Percentiles rank a stretch among this genome's conserved stretches.
Conservation (phyloP, 495 filamentous ascomycete genomes). For the Chaetomium fimeti region DNA sequence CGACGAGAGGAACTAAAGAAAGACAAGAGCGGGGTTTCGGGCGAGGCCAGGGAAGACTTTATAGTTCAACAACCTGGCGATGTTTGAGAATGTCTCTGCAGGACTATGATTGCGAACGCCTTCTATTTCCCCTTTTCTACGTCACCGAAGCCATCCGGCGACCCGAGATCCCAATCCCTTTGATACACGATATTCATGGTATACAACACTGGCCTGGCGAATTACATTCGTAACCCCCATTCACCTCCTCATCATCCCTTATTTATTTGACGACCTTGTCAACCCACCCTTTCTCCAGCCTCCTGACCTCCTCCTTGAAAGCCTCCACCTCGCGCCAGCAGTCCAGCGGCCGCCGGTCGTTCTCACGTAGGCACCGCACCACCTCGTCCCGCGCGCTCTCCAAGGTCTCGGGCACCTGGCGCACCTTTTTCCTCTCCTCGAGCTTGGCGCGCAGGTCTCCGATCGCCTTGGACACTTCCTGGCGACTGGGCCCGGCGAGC, state of each 20-base stretch:
- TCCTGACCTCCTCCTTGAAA: constrained; percentile 83
- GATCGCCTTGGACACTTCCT: constrained; percentile 38
- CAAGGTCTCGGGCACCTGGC: constrained; percentile 59
- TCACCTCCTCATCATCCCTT: not conserved
- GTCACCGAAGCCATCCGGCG: not conserved
- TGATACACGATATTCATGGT: constrained; percentile 14
- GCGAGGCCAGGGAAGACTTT: constrained; percentile 23
- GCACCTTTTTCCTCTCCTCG: constrained; percentile 69
- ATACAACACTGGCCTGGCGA: constrained; percentile 9
- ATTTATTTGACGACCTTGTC: constrained; percentile 65
- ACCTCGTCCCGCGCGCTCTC: constrained; percentile 73
- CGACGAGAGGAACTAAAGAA: constrained; percentile 43
- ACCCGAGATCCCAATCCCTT: not conserved
- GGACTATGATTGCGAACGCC: constrained; percentile 7
- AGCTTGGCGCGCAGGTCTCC: constrained; percentile 71
- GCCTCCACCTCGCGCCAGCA: constrained; percentile 92
- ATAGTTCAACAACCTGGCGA: constrained; percentile 23
- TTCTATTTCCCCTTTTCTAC: constrained; percentile 19
- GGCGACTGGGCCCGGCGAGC: constrained; percentile 27
- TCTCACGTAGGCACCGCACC: constrained; percentile 74
- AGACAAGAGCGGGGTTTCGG: constrained; percentile 12
- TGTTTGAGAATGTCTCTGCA: constrained; percentile 5
- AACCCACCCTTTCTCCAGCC: constrained; percentile 81
- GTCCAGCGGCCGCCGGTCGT: constrained; percentile 88
- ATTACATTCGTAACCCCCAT: not conserved